Percentiles rank a stretch among this genome's conserved stretches.
These are phyloP conservation scores for Elsinoe necatrix DNA, from an alignment of 2,329 filamentous ascomycete genomes.

Conservation along the genomic window DNA sequence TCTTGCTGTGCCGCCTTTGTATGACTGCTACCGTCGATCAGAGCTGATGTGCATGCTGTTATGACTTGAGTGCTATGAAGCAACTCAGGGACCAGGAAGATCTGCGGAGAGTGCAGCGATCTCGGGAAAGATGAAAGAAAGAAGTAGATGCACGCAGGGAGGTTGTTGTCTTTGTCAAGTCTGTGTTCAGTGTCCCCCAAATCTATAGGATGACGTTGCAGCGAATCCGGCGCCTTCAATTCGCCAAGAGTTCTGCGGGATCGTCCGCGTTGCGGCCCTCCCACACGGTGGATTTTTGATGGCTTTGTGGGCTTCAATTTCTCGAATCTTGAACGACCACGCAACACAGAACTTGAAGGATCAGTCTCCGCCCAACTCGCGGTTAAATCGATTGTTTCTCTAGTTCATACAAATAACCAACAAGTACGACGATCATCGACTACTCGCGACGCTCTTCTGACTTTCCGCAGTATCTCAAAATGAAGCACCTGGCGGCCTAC, in stretches of 20 bases:
- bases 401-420: slow-evolving; percentile 49
- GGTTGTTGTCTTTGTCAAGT: not conserved
- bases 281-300: slow-evolving; percentile 14
- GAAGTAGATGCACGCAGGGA: not conserved
- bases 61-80: not conserved
- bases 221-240: slow-evolving; percentile 12
- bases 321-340: slow-evolving; percentile 22
- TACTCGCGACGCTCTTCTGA: slow-evolving; percentile 16
- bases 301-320: slow-evolving; percentile 5
- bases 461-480: slow-evolving; percentile 49
- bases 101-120: too few relatives aligned
- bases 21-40: not conserved
- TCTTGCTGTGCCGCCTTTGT: not conserved
- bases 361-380: slow-evolving; percentile 92
- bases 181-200: not conserved
- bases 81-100: not conserved
- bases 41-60: not conserved
- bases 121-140: not conserved
- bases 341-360: slow-evolving; percentile 71
- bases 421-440: not conserved
- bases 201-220: slow-evolving; percentile 18
- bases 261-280: slow-evolving; percentile 17
- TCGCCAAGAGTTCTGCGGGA: slow-evolving; percentile 17
- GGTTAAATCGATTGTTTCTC: slow-evolving; percentile 99
- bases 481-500: slow-evolving; percentile 99